These are phyloP conservation scores for Colletotrichum sp. DNA, from an alignment of 2,329 filamentous ascomycete species.

Conservation along the genomic window DNA sequence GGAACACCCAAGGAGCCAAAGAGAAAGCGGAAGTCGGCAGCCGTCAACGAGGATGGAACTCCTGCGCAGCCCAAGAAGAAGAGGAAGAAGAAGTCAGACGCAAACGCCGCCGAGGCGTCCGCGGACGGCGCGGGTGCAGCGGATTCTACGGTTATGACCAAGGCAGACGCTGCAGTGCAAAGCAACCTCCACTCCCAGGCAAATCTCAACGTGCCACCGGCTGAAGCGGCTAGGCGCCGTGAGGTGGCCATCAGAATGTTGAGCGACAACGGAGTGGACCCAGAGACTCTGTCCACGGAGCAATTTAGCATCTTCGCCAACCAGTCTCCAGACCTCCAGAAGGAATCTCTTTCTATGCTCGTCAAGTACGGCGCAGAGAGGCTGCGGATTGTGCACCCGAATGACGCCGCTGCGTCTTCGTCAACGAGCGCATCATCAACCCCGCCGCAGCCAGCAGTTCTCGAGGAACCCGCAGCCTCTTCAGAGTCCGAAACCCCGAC, in stretches of 20 bases:
- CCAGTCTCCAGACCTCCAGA: slow-evolving; percentile 60
- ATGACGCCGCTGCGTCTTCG: slow-evolving; percentile 32
- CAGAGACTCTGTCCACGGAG: slow-evolving; percentile 55
- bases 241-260: slow-evolving; percentile 55
- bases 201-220: slow-evolving; percentile 36
- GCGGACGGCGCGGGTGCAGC: neutral
- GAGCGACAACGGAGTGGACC: slow-evolving; percentile 52
- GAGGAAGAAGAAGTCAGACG: slow-evolving; percentile 6
- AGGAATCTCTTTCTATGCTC: slow-evolving; percentile 61
- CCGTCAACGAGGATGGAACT: slow-evolving; percentile 21
- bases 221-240: slow-evolving; percentile 55
- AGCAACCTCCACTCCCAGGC: slow-evolving; percentile 20
- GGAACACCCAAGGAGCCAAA: neutral
- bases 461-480: slow-evolving; percentile 15
- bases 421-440: slow-evolving; percentile 28
- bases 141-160: slow-evolving; percentile 2
- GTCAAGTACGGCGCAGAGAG: slow-evolving; percentile 62
- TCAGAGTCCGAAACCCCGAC: slow-evolving; percentile 6
- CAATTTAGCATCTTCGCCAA: slow-evolving; percentile 67
- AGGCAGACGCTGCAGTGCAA: slow-evolving; percentile 18
- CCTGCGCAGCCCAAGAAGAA: slow-evolving; percentile 16
- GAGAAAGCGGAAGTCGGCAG: slow-evolving; percentile 20
- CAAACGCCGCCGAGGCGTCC: neutral
- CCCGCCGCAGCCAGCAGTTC: slow-evolving; percentile 17
- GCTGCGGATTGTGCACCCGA: slow-evolving; percentile 61